phyloP scores from a whole-genome alignment of 1,139 yeast species.

The Hemisphaericaspora xylofermentans region DNA sequence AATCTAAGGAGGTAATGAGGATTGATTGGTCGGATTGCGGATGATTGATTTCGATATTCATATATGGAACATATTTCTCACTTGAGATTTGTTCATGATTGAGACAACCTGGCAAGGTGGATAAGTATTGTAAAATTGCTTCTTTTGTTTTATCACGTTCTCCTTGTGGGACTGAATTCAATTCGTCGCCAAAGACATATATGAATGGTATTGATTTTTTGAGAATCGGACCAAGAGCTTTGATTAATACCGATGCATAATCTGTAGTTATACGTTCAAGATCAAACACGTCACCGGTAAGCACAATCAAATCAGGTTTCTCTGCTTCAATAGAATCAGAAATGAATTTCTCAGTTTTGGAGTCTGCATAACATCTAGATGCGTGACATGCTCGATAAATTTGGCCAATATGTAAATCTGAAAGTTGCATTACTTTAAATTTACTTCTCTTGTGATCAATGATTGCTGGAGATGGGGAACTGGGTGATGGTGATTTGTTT shows the following conservation, averaged over 20 bases:
- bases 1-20: slow-evolving; percentile 35
- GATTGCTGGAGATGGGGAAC: background rate
- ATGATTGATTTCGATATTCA: slow-evolving; percentile 10
- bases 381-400: slow-evolving; percentile 24
- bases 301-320: slow-evolving; percentile 35
- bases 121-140: slow-evolving; percentile 20
- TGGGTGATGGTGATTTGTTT: background rate
- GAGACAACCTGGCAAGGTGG: slow-evolving; percentile 40
- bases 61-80: slow-evolving; percentile 17
- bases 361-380: slow-evolving; percentile 28
- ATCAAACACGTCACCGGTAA: slow-evolving; percentile 44
- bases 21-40: slow-evolving; percentile 19
- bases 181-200: slow-evolving; percentile 46
- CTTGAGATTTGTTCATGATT: slow-evolving; percentile 16
- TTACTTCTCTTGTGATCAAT: slow-evolving; percentile 10
- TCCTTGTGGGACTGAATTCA: slow-evolving; percentile 13
- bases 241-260: slow-evolving; percentile 35
- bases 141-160: slow-evolving; percentile 12
- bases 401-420: slow-evolving; percentile 43
- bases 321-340: slow-evolving; percentile 28
- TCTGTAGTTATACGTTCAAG: slow-evolving; percentile 18
- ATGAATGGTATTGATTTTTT: slow-evolving; percentile 31
- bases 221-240: slow-evolving; percentile 37
- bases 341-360: slow-evolving; percentile 30
- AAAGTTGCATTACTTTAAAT: slow-evolving; percentile 37